Base-by-base conservation (phyloP, 371 early-diverging fungal species). In the Mortierella polycephala region DNA sequence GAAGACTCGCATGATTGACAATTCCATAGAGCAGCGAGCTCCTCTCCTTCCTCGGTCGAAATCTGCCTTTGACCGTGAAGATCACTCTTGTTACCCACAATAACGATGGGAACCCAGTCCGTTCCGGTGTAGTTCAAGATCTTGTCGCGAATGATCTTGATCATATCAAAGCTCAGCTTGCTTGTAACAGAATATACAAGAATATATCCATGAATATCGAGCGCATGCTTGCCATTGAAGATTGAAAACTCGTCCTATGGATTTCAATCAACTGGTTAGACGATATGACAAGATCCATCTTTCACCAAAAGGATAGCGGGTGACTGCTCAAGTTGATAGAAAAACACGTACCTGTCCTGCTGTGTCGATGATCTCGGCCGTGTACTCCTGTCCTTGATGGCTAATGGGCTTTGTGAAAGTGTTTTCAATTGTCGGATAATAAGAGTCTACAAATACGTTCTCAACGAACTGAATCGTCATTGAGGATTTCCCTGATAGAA, bases 41-140 rank as follows among this genome's bases (percentile, higher is more conserved):
- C 89, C 63, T 89, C 84, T 39, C 91, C 95, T 75, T 97, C 96
- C 60, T 94, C 90, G 11, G 83, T 71, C 11, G 93, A 71, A 14
- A 98, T 93, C 85, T 95, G 93, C 71, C 93, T 85, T 69, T 95
- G 95, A 50, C 84, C 86, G 59, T 89, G 89, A 63, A 97, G 81
- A 83, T 96, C 98, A 14, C 88, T 88, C 85, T 98, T 98, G 84
- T 96, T 98, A 18, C 96, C 98, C 23, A 96, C 97, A 74, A 98
- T 85, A 13, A 97, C 95, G 66, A 93, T 91, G 1, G 92, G 92
- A n/a, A 93, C 95, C 83, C 90, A 93, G 67, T 96, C 95, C 47
- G 93, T 90, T 40, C 97, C 97, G 0, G 96, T 93, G 66, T 90
- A 93, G 83, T 96, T 95, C 64, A 98, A 87, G 60, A 98, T 96